Percentiles rank a stretch among this genome's conserved stretches.
Evolutionary conservation across 179 eudicot species (phyloP).

Genomic region (Corrigiola litoralis): DNA sequence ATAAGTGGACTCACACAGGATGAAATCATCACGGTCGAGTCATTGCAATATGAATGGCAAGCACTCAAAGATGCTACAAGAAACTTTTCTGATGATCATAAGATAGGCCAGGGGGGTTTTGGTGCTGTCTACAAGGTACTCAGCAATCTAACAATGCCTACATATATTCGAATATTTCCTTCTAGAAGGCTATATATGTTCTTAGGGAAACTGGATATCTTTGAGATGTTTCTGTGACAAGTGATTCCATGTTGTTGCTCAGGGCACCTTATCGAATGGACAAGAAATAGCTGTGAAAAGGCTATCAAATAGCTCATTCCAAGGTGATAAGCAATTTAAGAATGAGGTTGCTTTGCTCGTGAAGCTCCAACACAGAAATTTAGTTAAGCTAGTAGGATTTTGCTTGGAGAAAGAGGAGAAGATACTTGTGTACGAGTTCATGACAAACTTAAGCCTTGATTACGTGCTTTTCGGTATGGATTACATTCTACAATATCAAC

Average conservation of each 20-base stretch:
- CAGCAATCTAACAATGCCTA: no score
- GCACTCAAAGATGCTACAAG: constrained; percentile 25
- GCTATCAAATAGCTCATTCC: constrained; percentile 17
- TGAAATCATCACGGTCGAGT: constrained; percentile 11
- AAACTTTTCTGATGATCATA: constrained; percentile 12
- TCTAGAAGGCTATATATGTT: no score
- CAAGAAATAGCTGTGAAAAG: constrained; percentile 26
- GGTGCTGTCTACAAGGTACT: constrained; percentile 33
- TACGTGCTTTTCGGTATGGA: constrained; percentile 22
- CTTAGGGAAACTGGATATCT: no score
- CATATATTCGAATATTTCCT: no score
- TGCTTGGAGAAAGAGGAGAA: constrained; percentile 13
- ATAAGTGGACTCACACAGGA: background rate
- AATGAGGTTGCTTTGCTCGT: constrained; percentile 21
- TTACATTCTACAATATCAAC: background rate
- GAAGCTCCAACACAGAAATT: constrained; percentile 27
- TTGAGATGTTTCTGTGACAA: background rate
- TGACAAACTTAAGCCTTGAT: constrained; percentile 20
- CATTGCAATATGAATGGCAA: constrained; percentile 13
- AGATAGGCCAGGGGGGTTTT: constrained; percentile 28
- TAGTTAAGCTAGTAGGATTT: constrained; percentile 22
- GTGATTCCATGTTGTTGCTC: background rate
- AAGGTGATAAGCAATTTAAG: constrained; percentile 25
- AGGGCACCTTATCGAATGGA: constrained; percentile 22
- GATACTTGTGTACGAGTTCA: constrained; percentile 20